A percentile compares a stretch with the other conserved stretches of the same genome.
These are phyloP conservation scores for Simplicillium aogashimaense DNA, from an alignment of 2,329 filamentous ascomycete genomes.

Conservation along the genomic window DNA sequence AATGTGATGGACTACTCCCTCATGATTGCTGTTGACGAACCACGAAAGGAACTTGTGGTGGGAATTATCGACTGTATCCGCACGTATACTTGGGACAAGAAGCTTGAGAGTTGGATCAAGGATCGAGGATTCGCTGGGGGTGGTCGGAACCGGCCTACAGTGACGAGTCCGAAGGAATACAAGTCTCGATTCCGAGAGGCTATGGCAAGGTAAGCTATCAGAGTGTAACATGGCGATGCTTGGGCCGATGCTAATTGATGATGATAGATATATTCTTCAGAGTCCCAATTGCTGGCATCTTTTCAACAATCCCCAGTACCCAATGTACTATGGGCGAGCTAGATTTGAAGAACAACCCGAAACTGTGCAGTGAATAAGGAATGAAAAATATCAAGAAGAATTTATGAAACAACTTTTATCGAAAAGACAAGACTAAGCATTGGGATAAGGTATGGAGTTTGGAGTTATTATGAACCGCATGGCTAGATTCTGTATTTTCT, in stretches of 20 bases:
- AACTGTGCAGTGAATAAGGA: slow-evolving; percentile 4
- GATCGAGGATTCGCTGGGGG: slow-evolving; percentile 76
- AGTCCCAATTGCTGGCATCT: slow-evolving; percentile 70
- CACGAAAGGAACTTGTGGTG: slow-evolving; percentile 81
- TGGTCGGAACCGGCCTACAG: slow-evolving; percentile 77
- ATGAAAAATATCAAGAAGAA: neutral
- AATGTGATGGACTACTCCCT: slow-evolving; percentile 99
- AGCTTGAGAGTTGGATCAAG: slow-evolving; percentile 99
- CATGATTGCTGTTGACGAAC: slow-evolving; percentile 96
- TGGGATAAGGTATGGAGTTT: too few species aligned
- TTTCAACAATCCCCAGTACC: slow-evolving; percentile 38
- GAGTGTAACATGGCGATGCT: neutral
- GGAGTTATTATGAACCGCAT: too few species aligned
- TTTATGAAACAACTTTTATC: neutral
- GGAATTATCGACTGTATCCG: slow-evolving; percentile 98
- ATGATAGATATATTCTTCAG: slow-evolving; percentile 56
- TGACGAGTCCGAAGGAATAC: slow-evolving; percentile 96
- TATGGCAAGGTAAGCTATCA: slow-evolving; percentile 70
- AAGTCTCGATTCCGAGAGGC: slow-evolving; percentile 92
- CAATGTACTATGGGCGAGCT: slow-evolving; percentile 23
- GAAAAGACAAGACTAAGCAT: neutral
- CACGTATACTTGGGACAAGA: slow-evolving; percentile 99
- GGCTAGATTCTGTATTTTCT: too few species aligned
- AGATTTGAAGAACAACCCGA: slow-evolving; percentile 28
- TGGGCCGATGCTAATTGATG: slow-evolving; percentile 5